A percentile compares a stretch with the other conserved stretches of the same genome.
These are phyloP conservation scores for Dichotomopilus funicola DNA, from an alignment of 2,329 filamentous ascomycete species.

Conservation along the genomic window DNA sequence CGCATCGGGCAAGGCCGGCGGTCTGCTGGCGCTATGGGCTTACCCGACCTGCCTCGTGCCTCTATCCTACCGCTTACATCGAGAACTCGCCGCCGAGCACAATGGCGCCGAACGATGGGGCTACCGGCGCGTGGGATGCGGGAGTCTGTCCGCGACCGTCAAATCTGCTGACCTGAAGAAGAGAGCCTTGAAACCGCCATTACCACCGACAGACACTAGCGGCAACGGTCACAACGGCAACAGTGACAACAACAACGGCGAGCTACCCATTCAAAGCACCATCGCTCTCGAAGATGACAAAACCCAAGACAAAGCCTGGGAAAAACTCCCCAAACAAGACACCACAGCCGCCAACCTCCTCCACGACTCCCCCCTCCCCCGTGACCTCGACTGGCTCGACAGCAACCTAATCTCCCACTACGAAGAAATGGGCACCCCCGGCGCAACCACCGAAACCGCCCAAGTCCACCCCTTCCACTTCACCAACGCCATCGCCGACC, in stretches of 20 bases:
- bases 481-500: conserved; percentile 72
- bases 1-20: conserved; percentile 90
- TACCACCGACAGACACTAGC: neutral
- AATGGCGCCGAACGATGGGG: conserved; percentile 75
- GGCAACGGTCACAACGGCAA: conserved; percentile 7
- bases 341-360: conserved; percentile 40
- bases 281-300: conserved; percentile 11
- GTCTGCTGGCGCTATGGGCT: conserved; percentile 83
- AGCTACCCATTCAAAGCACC: conserved; percentile 21
- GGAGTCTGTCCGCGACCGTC: conserved; percentile 42
- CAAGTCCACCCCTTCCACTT: conserved; percentile 93
- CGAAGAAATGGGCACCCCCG: conserved; percentile 68
- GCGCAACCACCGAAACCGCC: conserved; percentile 64
- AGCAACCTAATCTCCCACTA: conserved; percentile 61
- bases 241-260: neutral
- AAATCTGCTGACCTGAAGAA: conserved; percentile 18
- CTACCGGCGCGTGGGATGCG: conserved; percentile 73
- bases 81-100: conserved; percentile 78
- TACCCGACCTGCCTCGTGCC: conserved; percentile 81
- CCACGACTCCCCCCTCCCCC: conserved; percentile 57
- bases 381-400: conserved; percentile 80
- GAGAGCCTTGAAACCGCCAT: neutral
- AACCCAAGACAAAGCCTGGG: conserved; percentile 42
- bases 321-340: conserved; percentile 57
- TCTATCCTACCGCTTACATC: conserved; percentile 76